Conservation (phyloP, 1,284 basidiomycete genomes). For the Sphaerobolus stellatus region DNA sequence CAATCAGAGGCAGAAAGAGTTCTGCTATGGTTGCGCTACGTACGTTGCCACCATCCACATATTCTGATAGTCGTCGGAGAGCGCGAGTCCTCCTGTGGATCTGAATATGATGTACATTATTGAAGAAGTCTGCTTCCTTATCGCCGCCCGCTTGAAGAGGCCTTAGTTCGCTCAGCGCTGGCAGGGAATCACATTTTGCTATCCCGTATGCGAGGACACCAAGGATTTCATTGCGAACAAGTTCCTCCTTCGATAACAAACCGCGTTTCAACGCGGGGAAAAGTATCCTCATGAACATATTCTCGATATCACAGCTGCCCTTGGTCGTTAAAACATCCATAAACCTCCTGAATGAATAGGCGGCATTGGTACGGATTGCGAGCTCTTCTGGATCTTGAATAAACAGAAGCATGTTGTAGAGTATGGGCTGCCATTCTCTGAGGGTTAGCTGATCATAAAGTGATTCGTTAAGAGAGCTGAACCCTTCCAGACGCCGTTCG, state of each 20-base stretch:
- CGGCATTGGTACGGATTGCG: conserved; percentile 83
- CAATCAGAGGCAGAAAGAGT: conserved; percentile 85
- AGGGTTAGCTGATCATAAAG: conserved; percentile 50
- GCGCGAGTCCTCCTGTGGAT: conserved; percentile 89
- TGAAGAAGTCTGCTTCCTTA: conserved; percentile 96
- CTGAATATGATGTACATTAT: conserved; percentile 95
- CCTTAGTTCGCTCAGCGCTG: conserved; percentile 73
- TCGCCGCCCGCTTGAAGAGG: conserved; percentile 87
- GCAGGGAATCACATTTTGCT: conserved; percentile 60
- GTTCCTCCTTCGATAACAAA: conserved; percentile 78
- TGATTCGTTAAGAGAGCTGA: conserved; percentile 71
- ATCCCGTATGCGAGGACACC: conserved; percentile 80
- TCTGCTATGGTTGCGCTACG: conserved; percentile 77
- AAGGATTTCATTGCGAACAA: conserved; percentile 87
- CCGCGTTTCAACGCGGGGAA: conserved; percentile 84
- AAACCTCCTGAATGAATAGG: conserved; percentile 76
- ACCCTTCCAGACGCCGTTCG: conserved; percentile 80
- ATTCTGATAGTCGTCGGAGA: conserved; percentile 81
- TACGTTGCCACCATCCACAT: conserved; percentile 69
- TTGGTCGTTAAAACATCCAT: conserved; percentile 55
- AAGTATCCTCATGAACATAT: conserved; percentile 64
- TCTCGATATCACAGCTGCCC: conserved; percentile 45
- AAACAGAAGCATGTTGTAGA: conserved; percentile 85
- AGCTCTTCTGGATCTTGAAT: conserved; percentile 91
- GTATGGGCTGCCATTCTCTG: conserved; percentile 78